phyloP scores from a whole-genome alignment of 768 basidiomycete species.

The Boletus rubescentipes region DNA sequence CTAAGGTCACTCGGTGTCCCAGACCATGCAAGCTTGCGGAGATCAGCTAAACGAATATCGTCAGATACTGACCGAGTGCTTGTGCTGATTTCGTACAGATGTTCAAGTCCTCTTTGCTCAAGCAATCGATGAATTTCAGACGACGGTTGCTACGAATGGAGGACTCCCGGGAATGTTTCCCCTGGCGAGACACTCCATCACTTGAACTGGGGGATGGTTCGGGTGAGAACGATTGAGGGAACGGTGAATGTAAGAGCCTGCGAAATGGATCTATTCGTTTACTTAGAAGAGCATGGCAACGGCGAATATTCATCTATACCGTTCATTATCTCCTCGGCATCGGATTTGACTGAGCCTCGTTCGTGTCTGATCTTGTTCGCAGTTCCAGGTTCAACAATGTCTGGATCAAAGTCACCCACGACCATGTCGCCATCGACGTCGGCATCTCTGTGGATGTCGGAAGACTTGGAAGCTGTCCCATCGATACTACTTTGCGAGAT shows the following conservation, averaged over 20 bases:
- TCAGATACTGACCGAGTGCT: constrained; percentile 1
- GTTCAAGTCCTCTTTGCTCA: constrained; percentile 75
- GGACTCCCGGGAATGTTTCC: constrained; percentile 67
- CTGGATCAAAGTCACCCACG: constrained; percentile 71
- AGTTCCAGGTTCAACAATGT: constrained; percentile 35
- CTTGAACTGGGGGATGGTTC: constrained; percentile 4
- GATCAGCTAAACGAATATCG: constrained; percentile 51
- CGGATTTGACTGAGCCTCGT: constrained; percentile 54
- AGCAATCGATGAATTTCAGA: constrained; percentile 79
- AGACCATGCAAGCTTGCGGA: constrained; percentile 92
- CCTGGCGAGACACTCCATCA: constrained; percentile 25
- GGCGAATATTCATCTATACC: constrained; percentile 46
- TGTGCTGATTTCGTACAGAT: constrained; percentile 54
- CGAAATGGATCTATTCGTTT: constrained; percentile 56
- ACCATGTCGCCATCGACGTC: constrained; percentile 78
- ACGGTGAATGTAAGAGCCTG: constrained; percentile 43
- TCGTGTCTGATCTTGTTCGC: constrained; percentile 44
- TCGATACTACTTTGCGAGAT: constrained; percentile 27
- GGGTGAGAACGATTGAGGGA: background rate
- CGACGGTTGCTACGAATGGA: constrained; percentile 78
- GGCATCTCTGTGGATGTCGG: constrained; percentile 43
- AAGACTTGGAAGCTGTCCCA: constrained; percentile 20
- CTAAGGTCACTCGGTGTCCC: constrained; percentile 88
- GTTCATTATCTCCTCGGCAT: constrained; percentile 73
- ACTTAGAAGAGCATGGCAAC: constrained; percentile 27